Evolutionary conservation across 2,329 filamentous ascomycete genomes (phyloP), one percentile per base, ranked within the genome.

Genomic region (Fusarium piperis): DNA sequence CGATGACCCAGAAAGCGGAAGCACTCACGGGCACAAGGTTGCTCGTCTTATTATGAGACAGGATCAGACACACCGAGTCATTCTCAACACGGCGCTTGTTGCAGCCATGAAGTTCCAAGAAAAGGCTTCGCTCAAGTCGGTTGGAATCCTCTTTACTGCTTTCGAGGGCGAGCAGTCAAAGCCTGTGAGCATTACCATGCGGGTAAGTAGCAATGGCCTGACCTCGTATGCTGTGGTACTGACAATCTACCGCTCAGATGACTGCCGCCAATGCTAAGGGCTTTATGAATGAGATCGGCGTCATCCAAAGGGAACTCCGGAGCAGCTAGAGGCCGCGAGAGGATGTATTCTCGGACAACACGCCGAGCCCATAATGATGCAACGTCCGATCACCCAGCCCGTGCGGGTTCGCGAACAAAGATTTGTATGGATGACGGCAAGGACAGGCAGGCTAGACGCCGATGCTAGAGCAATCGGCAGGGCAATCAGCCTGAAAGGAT

Each of bases 21-120:
- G 71, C 3, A 55, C 65, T 9, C 70, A 74, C 64, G 72, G 74
- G 18, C 81, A 84, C 58, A 87, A 87, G 71, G 84, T 89, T 63
- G 87, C 92, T 26, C 92, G 95, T 44, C 88, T 98, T 72, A 88
- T 98, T 68, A 94, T 98, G 90, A 92, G 95, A 18, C 94, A 97
- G 73, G 95, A 98, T 77, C 94, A 94, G 67, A 96, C 94, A 1
- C 91, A 95, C 76, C 90, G 94, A 23, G 90, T 98, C 60, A 91
- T 97, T 68, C 85, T 98, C 57, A 98, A 98, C 82, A 94, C 93
- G 1, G 90, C 91, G 1, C 87, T 98, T 65, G 89, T 94, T 66
- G 92, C 93, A 64, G 89, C 91, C 6, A 93, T 97, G 88, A 90
- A 90, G 48, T 94, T 97, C 77, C 91, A 94, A 67, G 90, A 94